Evolutionary conservation across 169 alveolate species (phyloP).

Genomic region (Plasmodium ovale): DNA sequence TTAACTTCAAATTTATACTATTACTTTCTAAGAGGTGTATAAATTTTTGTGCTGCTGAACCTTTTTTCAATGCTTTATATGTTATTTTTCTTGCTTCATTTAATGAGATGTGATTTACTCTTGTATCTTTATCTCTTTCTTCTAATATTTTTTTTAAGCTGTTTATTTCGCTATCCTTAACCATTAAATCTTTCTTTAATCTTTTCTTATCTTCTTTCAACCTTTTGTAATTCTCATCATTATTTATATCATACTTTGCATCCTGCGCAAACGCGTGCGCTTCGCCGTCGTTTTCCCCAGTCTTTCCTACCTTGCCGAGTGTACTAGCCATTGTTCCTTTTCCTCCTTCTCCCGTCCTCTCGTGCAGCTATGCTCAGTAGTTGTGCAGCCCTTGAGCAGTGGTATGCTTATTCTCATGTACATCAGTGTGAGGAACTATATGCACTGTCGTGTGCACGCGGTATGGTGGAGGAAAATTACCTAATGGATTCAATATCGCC

Average conservation of each 20-base stretch:
- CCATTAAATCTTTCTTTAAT: constrained; percentile 46
- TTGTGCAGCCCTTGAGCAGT: too few species aligned
- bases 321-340: constrained; percentile 39
- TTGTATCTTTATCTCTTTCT: constrained; percentile 44
- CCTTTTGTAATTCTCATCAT: constrained; percentile 40
- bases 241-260: constrained; percentile 14
- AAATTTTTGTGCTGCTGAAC: constrained; percentile 84
- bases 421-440: too few species aligned
- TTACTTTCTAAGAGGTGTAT: constrained; percentile 77
- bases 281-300: constrained; percentile 12
- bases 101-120: constrained; percentile 40
- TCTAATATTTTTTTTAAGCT: constrained; percentile 53
- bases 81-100: constrained; percentile 79
- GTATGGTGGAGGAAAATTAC: too few species aligned
- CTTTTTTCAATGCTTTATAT: constrained; percentile 81
- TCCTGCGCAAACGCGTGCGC: neutral
- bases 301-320: constrained; percentile 10
- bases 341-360: constrained; percentile 5
- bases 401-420: too few species aligned
- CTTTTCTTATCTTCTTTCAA: constrained; percentile 71
- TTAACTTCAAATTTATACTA: constrained; percentile 74
- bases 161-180: constrained; percentile 50
- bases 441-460: too few species aligned
- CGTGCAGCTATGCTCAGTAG: neutral
- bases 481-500: too few species aligned